These are phyloP conservation scores for Cynara cardunculus DNA, from an alignment of 129 eudicot species.

Conservation along the genomic window DNA sequence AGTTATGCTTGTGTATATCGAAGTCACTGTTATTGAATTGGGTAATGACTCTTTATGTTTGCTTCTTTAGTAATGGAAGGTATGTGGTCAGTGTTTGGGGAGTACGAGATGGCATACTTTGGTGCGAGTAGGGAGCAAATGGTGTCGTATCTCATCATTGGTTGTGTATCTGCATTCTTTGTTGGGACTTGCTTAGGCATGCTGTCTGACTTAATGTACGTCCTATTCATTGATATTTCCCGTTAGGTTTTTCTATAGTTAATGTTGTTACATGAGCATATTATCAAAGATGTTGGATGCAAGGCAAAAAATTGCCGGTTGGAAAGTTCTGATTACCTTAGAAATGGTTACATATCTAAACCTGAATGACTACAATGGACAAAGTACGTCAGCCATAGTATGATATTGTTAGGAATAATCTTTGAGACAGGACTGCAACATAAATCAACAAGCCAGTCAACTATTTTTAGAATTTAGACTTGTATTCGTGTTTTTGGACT, in stretches of 20 bases:
- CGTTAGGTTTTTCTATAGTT: neutral
- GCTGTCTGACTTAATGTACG: constrained; percentile 83
- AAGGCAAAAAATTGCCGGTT: neutral
- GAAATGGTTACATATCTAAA: neutral
- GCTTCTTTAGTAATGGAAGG: constrained; percentile 68
- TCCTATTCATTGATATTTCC: neutral
- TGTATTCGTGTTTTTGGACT: neutral
- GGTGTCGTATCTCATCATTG: constrained; percentile 42
- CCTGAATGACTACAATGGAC: neutral
- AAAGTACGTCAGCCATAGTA: neutral
- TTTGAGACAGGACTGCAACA: neutral
- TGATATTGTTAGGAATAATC: neutral
- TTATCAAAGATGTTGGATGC: neutral
- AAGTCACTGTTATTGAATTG: neutral
- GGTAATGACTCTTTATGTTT: neutral
- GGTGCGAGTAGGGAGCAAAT: constrained; percentile 63
- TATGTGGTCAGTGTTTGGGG: constrained; percentile 72
- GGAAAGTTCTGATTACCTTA: neutral
- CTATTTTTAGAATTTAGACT: neutral
- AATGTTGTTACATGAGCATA: neutral
- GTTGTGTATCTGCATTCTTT: constrained; percentile 55
- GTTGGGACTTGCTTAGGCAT: constrained; percentile 65
- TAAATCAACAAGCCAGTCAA: neutral
- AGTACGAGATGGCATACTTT: constrained; percentile 59
- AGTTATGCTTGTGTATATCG: neutral